Conservation (phyloP, 2,329 filamentous ascomycete genomes). For the Sarocladium oryzae region DNA sequence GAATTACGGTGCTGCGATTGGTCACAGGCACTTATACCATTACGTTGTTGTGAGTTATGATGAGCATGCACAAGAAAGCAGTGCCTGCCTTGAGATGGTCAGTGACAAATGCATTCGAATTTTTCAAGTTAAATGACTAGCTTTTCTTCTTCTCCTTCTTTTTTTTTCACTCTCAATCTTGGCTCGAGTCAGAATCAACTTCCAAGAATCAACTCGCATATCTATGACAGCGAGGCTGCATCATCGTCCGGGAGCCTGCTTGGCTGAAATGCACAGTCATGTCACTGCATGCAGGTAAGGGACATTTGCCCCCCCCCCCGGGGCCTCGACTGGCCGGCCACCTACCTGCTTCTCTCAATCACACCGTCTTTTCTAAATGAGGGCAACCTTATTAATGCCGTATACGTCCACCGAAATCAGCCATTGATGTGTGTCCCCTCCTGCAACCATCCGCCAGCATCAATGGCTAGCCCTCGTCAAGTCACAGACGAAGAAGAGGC, state of each 20-base stretch:
- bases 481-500: too few relatives aligned
- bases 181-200: background rate
- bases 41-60: background rate
- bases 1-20: background rate
- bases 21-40: conserved; percentile 2
- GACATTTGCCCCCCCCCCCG: background rate
- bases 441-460: background rate
- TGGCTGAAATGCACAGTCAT: conserved; percentile 8
- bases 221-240: conserved; percentile 3
- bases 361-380: conserved; percentile 3
- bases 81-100: too few relatives aligned
- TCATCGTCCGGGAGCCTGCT: background rate
- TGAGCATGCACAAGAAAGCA: too few relatives aligned
- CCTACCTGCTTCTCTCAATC: background rate
- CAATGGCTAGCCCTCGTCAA: background rate
- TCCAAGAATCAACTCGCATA: background rate
- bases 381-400: too few relatives aligned
- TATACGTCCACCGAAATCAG: background rate
- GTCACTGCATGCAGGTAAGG: background rate
- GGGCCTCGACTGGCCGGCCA: too few relatives aligned
- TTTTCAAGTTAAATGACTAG: background rate
- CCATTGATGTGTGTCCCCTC: background rate
- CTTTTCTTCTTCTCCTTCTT: background rate
- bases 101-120: background rate
- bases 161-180: background rate